phyloP scores from a whole-genome alignment of 208 protist species.

The Leishmania turanica region DNA sequence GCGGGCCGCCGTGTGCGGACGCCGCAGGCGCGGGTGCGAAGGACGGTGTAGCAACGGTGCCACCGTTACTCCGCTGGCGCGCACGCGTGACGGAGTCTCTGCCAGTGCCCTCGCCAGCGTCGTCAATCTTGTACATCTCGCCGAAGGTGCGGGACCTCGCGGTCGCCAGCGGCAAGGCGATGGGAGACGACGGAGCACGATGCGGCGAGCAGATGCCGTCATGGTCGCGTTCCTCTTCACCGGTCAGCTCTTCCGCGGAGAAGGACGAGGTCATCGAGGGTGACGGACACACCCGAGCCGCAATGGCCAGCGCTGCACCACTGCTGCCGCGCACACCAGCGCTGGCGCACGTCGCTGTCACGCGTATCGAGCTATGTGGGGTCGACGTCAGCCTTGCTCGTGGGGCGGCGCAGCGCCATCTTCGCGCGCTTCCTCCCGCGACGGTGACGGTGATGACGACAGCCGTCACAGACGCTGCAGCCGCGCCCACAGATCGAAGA shows the following conservation, averaged over 20 bases:
- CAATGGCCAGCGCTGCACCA: not conserved
- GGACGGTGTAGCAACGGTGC: not conserved
- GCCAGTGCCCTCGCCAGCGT: not conserved
- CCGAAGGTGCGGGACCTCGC: not conserved
- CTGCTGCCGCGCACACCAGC: conserved; percentile 6
- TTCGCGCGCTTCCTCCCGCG: conserved; percentile 9
- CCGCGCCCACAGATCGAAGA: not conserved
- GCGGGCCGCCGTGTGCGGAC: not conserved
- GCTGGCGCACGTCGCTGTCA: conserved; percentile 18
- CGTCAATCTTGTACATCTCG: not conserved
- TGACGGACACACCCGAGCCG: not conserved
- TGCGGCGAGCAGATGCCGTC: not conserved
- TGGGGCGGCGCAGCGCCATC: conserved; percentile 19
- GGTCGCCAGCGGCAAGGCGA: not conserved
- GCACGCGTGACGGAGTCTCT: conserved; percentile 14
- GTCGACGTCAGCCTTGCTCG: conserved; percentile 26
- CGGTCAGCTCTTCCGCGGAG: not conserved
- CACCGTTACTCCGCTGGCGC: conserved; percentile 18
- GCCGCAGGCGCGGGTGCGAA: not conserved
- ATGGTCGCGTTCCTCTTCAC: not conserved
- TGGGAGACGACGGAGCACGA: not conserved
- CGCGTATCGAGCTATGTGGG: conserved; percentile 22
- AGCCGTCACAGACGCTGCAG: not conserved
- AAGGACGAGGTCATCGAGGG: not conserved
- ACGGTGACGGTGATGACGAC: conserved; percentile 14